Evolutionary conservation across 2,329 filamentous ascomycete genomes (phyloP), one percentile per base, ranked within the genome.

Genomic region (Penicillium sp.): DNA sequence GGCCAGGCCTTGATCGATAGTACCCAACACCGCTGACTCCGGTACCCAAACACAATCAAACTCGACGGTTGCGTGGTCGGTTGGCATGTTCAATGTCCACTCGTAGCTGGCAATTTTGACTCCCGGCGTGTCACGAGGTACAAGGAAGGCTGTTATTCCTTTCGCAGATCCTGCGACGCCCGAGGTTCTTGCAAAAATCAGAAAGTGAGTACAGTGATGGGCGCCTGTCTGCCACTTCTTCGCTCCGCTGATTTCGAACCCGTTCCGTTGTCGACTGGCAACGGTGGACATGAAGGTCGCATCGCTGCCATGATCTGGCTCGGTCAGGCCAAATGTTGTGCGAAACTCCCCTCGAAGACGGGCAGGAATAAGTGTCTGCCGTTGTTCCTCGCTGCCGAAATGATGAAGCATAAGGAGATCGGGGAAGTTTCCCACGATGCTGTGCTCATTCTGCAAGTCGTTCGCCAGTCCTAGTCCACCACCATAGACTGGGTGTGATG

Each of bases 151-250:
- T 1, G 84, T 86, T 43, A 88, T 87, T 0, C 86, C 86, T 56
- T 76, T 78, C 0, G 82, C 76, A 4, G 82, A 78, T 0, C 86
- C 86, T 20, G 81, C 70, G 51, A 78, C 75, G 2, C 84, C 84
- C 14, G 79, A 79, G 0, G 85, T 88, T 8, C 86, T 78, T 15
- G 86, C 86, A 65, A 88, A 88, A 41, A 88, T 75, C 34, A 88
- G 81, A 67, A 84, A 84, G 71, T 88, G 85, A 2, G 85, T 88
- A 20, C 84, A 85, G 59, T 76, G 75, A 67, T 88, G 85, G 73
- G 86, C 85, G 2, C 85, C 85, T 1, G 84, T 87, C 77, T 88
- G 86, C 86, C 86, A 89, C 73, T 84, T 86, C 75, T 89, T 88
- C 50, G 76, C 77, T 3, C 86, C 86, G 49, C 82, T 83, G 65